These are phyloP conservation scores for Pseudozyma hubeiensis DNA, from an alignment of 1,284 basidiomycete species.

Conservation along the genomic window DNA sequence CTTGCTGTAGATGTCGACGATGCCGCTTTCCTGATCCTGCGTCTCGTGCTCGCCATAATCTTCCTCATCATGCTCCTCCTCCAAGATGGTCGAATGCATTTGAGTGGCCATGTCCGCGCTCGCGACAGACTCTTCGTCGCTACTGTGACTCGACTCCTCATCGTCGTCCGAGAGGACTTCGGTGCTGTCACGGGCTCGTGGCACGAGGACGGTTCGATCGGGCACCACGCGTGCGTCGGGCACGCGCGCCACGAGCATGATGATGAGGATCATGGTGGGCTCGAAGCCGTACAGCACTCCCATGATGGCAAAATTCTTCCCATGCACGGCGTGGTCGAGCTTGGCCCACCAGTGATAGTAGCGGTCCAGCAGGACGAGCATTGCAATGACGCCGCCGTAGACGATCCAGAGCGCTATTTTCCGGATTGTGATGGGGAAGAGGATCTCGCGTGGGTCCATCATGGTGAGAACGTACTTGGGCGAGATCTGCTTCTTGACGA, in stretches of 20 bases:
- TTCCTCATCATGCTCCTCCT: conserved; percentile 21
- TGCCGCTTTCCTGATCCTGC: conserved; percentile 10
- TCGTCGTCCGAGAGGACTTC: conserved; percentile 11
- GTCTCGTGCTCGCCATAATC: conserved; percentile 2
- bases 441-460: conserved; percentile 31
- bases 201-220: conserved; percentile 39
- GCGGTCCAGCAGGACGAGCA: conserved; percentile 30
- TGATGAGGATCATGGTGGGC: conserved; percentile 33
- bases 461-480: conserved; percentile 32
- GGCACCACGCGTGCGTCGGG: conserved; percentile 27
- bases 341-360: conserved; percentile 45
- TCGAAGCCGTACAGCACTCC: conserved; percentile 42
- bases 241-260: conserved; percentile 32
- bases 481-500: conserved; percentile 23
- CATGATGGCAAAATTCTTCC: conserved; percentile 36
- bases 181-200: conserved; percentile 10
- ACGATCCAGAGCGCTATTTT: conserved; percentile 33
- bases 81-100: conserved; percentile 28
- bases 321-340: conserved; percentile 35
- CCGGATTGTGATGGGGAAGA: conserved; percentile 29
- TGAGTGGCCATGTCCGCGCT: conserved; percentile 5
- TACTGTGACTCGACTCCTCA: conserved; percentile 11
- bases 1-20: conserved; percentile 2
- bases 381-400: conserved; percentile 30
- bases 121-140: conserved; percentile 8